Evolutionary conservation across 139 green algal genomes (phyloP).

Genomic region (Trebouxia sp.): DNA sequence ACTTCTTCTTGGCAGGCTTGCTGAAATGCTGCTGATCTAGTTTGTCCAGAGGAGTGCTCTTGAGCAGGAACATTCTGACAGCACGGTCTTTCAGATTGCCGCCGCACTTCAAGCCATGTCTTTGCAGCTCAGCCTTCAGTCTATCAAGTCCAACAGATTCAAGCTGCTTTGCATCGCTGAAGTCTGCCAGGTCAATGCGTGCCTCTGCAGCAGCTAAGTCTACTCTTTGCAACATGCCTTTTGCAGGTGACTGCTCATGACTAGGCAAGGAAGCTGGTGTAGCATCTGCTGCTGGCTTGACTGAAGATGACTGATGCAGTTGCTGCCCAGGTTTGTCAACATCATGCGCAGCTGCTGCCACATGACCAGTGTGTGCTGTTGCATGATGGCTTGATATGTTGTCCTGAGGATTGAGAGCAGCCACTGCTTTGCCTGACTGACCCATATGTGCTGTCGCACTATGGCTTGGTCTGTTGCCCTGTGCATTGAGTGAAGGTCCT

Average conservation of each 20-base stretch:
- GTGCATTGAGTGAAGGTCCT: no score
- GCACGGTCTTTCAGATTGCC: constrained; percentile 65
- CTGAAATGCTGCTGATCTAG: constrained; percentile 48
- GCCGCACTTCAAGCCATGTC: constrained; percentile 68
- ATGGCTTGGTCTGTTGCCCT: no score
- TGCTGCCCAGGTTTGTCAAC: neutral
- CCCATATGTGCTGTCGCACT: no score
- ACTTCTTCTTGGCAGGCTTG: constrained; percentile 36
- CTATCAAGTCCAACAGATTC: constrained; percentile 41
- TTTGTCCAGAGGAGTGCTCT: constrained; percentile 41
- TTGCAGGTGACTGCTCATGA: no score
- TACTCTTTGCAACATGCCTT: no score
- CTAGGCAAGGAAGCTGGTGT: neutral
- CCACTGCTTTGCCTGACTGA: no score
- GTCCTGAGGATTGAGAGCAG: no score
- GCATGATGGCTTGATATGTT: neutral
- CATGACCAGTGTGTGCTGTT: neutral
- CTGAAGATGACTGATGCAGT: neutral
- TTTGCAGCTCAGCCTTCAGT: constrained; percentile 53
- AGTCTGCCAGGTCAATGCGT: constrained; percentile 37
- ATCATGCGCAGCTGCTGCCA: neutral
- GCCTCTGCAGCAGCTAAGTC: neutral
- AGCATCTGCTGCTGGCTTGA: neutral
- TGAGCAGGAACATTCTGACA: constrained; percentile 62
- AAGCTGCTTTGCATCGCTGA: constrained; percentile 49